phyloP scores from a whole-genome alignment of 768 basidiomycete genomes.

The Tephrocybe sp. region DNA sequence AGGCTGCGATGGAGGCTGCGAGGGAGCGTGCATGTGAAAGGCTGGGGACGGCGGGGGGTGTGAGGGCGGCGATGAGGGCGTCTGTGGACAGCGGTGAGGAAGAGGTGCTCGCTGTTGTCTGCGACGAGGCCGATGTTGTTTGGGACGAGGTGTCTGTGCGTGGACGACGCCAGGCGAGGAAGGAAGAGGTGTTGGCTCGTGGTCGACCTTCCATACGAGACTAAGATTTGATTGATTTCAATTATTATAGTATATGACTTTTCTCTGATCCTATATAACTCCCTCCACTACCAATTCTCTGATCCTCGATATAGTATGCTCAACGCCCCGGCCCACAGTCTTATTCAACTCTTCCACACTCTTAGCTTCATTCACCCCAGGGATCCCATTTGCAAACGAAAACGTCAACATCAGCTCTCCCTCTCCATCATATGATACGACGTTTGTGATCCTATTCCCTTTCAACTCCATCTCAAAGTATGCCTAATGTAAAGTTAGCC shows the following conservation, averaged over 20 bases:
- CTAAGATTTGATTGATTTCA: not conserved
- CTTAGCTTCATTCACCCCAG: conserved; percentile 11
- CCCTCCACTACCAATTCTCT: conserved; percentile 21
- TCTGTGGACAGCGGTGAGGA: conserved; percentile 35
- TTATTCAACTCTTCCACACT: conserved; percentile 19
- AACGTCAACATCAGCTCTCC: conserved; percentile 25
- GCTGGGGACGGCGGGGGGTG: conserved; percentile 67
- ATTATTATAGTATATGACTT: conserved; percentile 9
- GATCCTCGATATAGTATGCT: conserved; percentile 24
- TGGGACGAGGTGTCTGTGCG: conserved; percentile 18
- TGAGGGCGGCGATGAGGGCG: conserved; percentile 42
- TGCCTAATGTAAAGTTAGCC: conserved; percentile 14
- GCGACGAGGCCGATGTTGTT: conserved; percentile 7
- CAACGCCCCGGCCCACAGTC: conserved; percentile 20
- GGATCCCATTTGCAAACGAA: conserved; percentile 27
- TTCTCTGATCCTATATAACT: conserved; percentile 3
- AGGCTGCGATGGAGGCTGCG: conserved; percentile 46
- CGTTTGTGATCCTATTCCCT: conserved; percentile 23
- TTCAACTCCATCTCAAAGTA: conserved; percentile 22
- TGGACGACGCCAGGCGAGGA: conserved; percentile 29
- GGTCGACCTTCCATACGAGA: conserved; percentile 19
- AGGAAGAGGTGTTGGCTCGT: conserved; percentile 35
- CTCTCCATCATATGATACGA: conserved; percentile 24
- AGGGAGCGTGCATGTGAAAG: conserved; percentile 61
- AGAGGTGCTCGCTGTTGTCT: conserved; percentile 19